Conservation (phyloP, 2,329 filamentous ascomycete species). For the Geoglossum cookeanum region DNA sequence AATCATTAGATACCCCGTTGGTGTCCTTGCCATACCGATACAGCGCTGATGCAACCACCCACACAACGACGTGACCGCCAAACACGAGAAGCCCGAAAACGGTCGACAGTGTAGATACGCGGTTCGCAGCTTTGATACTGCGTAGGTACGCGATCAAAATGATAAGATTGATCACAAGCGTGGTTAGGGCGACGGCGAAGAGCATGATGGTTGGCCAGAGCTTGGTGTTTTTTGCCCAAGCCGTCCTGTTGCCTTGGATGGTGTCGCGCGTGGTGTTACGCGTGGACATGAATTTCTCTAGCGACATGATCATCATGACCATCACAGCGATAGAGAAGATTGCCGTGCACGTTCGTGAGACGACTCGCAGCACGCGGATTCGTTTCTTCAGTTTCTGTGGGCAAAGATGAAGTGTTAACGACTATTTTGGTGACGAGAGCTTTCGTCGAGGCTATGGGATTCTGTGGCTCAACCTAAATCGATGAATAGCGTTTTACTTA, state of each 20-base stretch:
- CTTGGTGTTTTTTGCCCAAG: constrained; percentile 21
- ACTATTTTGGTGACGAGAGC: not conserved
- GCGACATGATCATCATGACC: constrained; percentile 19
- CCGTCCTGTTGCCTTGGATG: too few species aligned
- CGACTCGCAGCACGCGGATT: constrained; percentile 20
- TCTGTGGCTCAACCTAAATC: too few species aligned
- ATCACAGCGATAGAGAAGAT: constrained; percentile 19
- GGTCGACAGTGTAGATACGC: constrained; percentile 13
- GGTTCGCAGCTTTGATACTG: constrained; percentile 18
- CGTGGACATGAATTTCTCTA: constrained; percentile 21
- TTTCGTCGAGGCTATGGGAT: too few species aligned
- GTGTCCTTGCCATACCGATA: constrained; percentile 21
- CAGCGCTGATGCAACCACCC: constrained; percentile 17
- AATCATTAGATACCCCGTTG: constrained; percentile 18
- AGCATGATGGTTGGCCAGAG: constrained; percentile 24
- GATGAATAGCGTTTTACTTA: not conserved
- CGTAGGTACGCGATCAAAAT: constrained; percentile 18
- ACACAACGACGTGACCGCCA: constrained; percentile 19
- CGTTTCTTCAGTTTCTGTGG: constrained; percentile 16
- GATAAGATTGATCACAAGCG: constrained; percentile 17
- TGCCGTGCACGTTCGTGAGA: constrained; percentile 18
- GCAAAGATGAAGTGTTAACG: not conserved
- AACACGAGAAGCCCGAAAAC: constrained; percentile 16
- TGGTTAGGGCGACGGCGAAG: constrained; percentile 16
- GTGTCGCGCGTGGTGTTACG: too few species aligned